Percentiles rank a stretch among this genome's conserved stretches.
Conservation (phyloP, 768 basidiomycete genomes). For the Lactarius akahatsu region DNA sequence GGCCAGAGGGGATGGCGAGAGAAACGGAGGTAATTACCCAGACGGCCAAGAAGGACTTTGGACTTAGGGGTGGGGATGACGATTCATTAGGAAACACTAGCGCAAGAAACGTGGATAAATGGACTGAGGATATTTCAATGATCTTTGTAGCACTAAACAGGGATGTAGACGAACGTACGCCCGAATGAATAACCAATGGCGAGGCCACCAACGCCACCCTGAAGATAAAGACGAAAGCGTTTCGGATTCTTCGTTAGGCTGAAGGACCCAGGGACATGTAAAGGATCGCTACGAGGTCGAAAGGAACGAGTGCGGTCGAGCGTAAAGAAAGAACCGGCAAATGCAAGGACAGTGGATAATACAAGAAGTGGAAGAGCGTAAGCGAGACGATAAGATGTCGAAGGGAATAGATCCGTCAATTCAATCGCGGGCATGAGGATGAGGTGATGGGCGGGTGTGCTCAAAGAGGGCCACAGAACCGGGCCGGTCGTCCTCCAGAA, state of each 20-base stretch:
- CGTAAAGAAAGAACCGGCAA: constrained; percentile 70
- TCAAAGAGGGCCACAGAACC: not conserved
- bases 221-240: constrained; percentile 43
- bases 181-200: constrained; percentile 59
- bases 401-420: constrained; percentile 42
- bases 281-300: constrained; percentile 41
- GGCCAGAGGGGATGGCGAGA: constrained; percentile 50
- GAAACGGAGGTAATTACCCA: constrained; percentile 56
- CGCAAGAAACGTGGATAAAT: constrained; percentile 58
- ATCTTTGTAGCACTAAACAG: constrained; percentile 14
- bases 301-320: constrained; percentile 69
- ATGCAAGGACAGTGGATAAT: constrained; percentile 54
- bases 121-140: constrained; percentile 40
- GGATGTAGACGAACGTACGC: constrained; percentile 40
- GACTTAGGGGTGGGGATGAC: constrained; percentile 43
- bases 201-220: constrained; percentile 65
- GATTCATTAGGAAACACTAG: constrained; percentile 56
- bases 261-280: constrained; percentile 32
- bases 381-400: constrained; percentile 51
- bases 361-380: constrained; percentile 63
- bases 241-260: constrained; percentile 30
- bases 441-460: not conserved
- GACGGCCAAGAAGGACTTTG: constrained; percentile 55
- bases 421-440: constrained; percentile 16
- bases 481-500: not conserved